Conservation (phyloP, 352 stramenopile genomes). For the Phytophthora kernoviae region DNA sequence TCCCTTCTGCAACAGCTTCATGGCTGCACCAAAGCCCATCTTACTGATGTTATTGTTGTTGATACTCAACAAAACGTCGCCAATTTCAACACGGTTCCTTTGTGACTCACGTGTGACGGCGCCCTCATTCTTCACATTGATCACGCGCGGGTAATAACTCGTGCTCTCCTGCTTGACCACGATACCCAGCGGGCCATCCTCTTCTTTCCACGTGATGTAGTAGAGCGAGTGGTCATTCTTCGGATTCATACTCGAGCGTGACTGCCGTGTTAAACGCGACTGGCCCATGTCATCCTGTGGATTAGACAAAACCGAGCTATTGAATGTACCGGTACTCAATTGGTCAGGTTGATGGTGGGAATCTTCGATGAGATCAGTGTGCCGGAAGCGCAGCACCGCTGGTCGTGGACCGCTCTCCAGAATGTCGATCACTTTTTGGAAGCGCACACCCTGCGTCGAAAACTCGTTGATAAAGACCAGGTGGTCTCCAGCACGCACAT, state of each 20-base stretch:
- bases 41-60: slow-evolving; percentile 93
- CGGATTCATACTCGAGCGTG: slow-evolving; percentile 78
- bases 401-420: slow-evolving; percentile 78
- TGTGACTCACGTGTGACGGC: slow-evolving; percentile 80
- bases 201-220: slow-evolving; percentile 91
- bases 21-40: slow-evolving; percentile 86
- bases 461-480: slow-evolving; percentile 90
- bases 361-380: slow-evolving; percentile 75
- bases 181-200: slow-evolving; percentile 84
- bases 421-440: slow-evolving; percentile 89
- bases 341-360: slow-evolving; percentile 33
- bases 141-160: slow-evolving; percentile 87
- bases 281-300: slow-evolving; percentile 76
- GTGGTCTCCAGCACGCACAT: slow-evolving; percentile 79
- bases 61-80: slow-evolving; percentile 84
- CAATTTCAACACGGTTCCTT: slow-evolving; percentile 84
- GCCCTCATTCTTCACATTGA: slow-evolving; percentile 89
- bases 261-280: slow-evolving; percentile 70
- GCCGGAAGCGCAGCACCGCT: slow-evolving; percentile 83
- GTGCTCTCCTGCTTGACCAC: slow-evolving; percentile 88
- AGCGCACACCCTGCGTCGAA: slow-evolving; percentile 77
- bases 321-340: slow-evolving; percentile 9
- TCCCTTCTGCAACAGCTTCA: slow-evolving; percentile 86
- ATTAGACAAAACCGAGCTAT: slow-evolving; percentile 51
- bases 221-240: slow-evolving; percentile 87